A percentile compares a stretch with the other conserved stretches of the same genome.
Conservation (phyloP, 164 flowering plant genomes). For the Vitis rotundifolia region DNA sequence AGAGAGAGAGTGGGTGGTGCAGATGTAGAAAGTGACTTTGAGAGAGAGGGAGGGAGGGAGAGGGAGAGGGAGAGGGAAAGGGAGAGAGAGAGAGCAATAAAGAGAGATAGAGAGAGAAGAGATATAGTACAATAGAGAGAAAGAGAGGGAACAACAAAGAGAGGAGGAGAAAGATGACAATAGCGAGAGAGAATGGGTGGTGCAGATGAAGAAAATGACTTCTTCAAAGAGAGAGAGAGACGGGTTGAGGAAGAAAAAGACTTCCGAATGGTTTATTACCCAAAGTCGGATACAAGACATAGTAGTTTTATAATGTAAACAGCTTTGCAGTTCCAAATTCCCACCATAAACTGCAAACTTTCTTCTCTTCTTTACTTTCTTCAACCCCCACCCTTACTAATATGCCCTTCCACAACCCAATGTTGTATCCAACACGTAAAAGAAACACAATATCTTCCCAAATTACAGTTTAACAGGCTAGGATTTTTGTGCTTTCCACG, state of each 20-base stretch:
- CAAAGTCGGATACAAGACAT: slow-evolving; percentile 13
- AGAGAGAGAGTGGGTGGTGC: neutral
- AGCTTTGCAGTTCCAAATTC: slow-evolving; percentile 30
- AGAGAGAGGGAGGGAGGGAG: slow-evolving; percentile 1
- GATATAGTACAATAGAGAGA: neutral
- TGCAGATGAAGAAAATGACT: too few relatives aligned
- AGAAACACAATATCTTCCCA: too few relatives aligned
- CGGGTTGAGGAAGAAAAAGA: slow-evolving; percentile 15
- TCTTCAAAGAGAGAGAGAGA: slow-evolving; percentile 4
- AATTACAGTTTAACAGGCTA: too few relatives aligned
- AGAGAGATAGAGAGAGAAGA: neutral
- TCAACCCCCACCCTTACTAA: neutral
- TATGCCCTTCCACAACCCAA: slow-evolving; percentile 5
- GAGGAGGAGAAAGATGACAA: too few relatives aligned
- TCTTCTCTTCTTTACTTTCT: neutral
- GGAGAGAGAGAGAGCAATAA: too few relatives aligned
- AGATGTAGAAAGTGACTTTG: neutral
- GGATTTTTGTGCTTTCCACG: too few relatives aligned
- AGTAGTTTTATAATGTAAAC: slow-evolving; percentile 18
- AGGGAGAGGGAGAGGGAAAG: neutral
- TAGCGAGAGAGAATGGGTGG: too few relatives aligned
- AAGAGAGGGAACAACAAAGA: too few relatives aligned
- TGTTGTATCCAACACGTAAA: neutral
- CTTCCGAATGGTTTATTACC: slow-evolving; percentile 17
- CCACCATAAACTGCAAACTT: slow-evolving; percentile 21